Percentiles rank a stretch among this genome's conserved stretches.
Evolutionary conservation across 176 grass and related monocot species (phyloP).

Genomic region (Juncus inflexus): DNA sequence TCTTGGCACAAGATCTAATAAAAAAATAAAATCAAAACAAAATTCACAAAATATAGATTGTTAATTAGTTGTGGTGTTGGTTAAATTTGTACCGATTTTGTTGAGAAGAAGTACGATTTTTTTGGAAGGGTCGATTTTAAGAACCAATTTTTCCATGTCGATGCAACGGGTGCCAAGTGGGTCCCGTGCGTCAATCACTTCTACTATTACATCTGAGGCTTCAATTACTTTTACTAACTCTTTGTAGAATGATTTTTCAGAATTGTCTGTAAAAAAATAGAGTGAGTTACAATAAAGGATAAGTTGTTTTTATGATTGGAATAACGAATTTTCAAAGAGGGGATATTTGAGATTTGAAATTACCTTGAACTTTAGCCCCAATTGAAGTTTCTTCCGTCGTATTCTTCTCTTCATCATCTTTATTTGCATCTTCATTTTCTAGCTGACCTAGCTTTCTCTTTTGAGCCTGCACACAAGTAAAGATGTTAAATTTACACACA

Average conservation of each 20-base stretch:
- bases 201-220: conserved; percentile 79
- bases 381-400: conserved; percentile 33
- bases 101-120: conserved; percentile 85
- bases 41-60: conserved; percentile 17
- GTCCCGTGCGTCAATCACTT: conserved; percentile 92
- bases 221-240: conserved; percentile 95
- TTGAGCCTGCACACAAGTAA: conserved; percentile 40
- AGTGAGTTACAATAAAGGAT: conserved; percentile 12
- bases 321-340: not conserved
- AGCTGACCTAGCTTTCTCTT: conserved; percentile 75
- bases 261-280: conserved; percentile 53
- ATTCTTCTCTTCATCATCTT: conserved; percentile 40
- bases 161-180: conserved; percentile 65
- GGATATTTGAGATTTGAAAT: not conserved
- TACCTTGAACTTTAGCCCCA: conserved; percentile 60
- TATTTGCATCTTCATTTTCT: conserved; percentile 52
- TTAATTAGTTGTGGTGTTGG: not conserved
- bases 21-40: conserved; percentile 4
- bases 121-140: conserved; percentile 66
- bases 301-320: not conserved
- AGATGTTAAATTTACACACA: conserved; percentile 10
- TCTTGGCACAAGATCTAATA: conserved; percentile 77
- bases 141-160: conserved; percentile 88
- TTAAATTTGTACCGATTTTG: conserved; percentile 63
- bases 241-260: conserved; percentile 92